Evolutionary conservation across 805 yeast species (phyloP).

Genomic region (Tetrapisispora iriomotensis): DNA sequence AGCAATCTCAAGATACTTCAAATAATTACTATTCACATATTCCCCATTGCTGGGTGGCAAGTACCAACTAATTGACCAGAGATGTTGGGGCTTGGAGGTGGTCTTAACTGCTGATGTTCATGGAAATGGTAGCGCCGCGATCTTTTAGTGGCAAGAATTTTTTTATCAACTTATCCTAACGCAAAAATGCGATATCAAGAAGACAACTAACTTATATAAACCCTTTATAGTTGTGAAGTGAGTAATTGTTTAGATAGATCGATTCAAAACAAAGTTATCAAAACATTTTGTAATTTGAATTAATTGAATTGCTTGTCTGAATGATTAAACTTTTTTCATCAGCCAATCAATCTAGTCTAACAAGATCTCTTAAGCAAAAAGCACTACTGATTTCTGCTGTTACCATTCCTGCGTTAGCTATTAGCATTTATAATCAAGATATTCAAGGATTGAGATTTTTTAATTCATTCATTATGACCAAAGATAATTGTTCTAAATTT

Average conservation of each 20-base stretch:
- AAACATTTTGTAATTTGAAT: no score
- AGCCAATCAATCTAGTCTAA: neutral
- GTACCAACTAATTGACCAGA: no score
- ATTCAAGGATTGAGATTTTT: neutral
- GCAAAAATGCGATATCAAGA: no score
- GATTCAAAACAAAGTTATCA: no score
- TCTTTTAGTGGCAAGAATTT: no score
- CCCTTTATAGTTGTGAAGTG: no score
- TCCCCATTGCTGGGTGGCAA: no score
- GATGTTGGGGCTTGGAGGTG: no score
- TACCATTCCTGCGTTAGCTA: slow-evolving; percentile 6
- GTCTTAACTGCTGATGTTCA: slow-evolving; percentile 1
- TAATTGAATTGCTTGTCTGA: no score
- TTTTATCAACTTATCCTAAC: no score
- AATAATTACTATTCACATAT: neutral
- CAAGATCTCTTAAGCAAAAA: neutral
- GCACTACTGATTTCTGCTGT: slow-evolving; percentile 2
- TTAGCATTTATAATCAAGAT: neutral
- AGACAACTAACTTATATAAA: no score
- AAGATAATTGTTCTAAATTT: slow-evolving; percentile 1
- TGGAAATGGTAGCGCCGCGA: slow-evolving; percentile 2
- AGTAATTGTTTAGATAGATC: no score
- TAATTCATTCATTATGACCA: neutral
- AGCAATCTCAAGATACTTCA: neutral
- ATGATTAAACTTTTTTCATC: neutral